phyloP scores from a whole-genome alignment of 2,329 filamentous ascomycete species.

The Cladosporium sphaerospermum region DNA sequence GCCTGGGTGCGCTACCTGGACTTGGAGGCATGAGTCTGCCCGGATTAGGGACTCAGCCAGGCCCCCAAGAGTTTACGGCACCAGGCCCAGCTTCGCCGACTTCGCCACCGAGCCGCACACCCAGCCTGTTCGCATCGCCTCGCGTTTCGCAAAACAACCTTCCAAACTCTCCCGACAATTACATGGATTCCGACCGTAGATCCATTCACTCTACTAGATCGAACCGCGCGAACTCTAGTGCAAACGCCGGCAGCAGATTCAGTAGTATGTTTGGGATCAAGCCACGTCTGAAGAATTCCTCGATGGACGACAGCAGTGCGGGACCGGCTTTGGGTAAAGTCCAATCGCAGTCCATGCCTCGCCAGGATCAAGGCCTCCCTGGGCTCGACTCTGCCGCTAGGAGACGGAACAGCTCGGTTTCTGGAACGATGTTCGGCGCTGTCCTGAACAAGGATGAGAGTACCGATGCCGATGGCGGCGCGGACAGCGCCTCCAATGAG shows the following conservation, averaged over 20 bases:
- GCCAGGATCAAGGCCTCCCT: conserved; percentile 41
- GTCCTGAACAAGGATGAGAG: conserved; percentile 27
- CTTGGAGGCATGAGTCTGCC: conserved; percentile 33
- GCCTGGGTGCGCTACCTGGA: conserved; percentile 33
- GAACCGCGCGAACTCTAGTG: conserved; percentile 32
- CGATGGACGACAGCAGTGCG: conserved; percentile 57
- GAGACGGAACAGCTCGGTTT: conserved; percentile 48
- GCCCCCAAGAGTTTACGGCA: conserved; percentile 15
- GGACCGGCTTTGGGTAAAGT: conserved; percentile 56
- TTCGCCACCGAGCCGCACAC: conserved; percentile 38
- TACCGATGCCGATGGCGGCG: conserved; percentile 8
- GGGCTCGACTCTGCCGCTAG: conserved; percentile 26
- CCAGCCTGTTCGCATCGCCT: conserved; percentile 43
- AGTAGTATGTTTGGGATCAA: conserved; percentile 50
- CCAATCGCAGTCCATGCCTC: conserved; percentile 73
- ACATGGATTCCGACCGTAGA: conserved; percentile 39
- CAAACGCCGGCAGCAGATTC: conserved; percentile 46
- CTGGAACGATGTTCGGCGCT: conserved; percentile 41
- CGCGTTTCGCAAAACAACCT: conserved; percentile 41
- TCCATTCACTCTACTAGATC: conserved; percentile 47
- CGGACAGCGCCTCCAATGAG: conserved; percentile 17
- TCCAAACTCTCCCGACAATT: conserved; percentile 34
- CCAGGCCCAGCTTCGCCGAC: conserved; percentile 39
- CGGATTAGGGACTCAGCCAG: conserved; percentile 16
- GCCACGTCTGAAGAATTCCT: conserved; percentile 54